Evolutionary conservation across 2,329 filamentous ascomycete genomes (phyloP).

Genomic region (Talaromyces verruculosus): DNA sequence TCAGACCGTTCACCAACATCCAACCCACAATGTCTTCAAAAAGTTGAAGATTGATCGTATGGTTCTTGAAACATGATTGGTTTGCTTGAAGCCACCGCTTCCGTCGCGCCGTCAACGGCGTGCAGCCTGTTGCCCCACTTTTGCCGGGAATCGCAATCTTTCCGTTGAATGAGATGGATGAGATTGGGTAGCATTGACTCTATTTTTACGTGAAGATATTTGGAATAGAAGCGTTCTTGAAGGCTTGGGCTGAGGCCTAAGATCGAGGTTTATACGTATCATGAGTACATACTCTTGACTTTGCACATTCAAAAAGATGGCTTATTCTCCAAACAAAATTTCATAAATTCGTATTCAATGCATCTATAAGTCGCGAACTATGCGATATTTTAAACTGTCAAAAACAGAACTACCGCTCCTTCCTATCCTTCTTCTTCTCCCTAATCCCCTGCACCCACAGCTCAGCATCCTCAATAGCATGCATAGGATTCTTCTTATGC

Average conservation of each 20-base stretch:
- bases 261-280: background rate
- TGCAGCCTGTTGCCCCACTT: background rate
- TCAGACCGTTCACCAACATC: background rate
- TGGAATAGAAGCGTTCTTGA: background rate
- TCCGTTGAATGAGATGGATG: background rate
- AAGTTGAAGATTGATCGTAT: too few relatives aligned
- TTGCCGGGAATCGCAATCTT: background rate
- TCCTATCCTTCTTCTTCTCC: conserved; percentile 30
- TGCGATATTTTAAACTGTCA: background rate
- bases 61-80: background rate
- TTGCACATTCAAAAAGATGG: background rate
- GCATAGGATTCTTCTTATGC: conserved; percentile 35
- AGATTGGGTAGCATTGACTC: background rate
- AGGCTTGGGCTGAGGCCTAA: background rate
- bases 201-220: background rate
- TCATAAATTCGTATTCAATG: background rate
- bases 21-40: too few relatives aligned
- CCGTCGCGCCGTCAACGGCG: conserved; percentile 10
- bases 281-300: background rate
- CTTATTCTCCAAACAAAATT: background rate
- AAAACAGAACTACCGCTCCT: background rate
- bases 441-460: conserved; percentile 32
- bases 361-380: background rate
- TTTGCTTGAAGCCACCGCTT: background rate
- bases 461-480: conserved; percentile 33